A percentile compares a stretch with the other conserved stretches of the same genome.
phyloP scores from a whole-genome alignment of 495 filamentous ascomycete genomes.

The Lasiosphaeris hirsuta region DNA sequence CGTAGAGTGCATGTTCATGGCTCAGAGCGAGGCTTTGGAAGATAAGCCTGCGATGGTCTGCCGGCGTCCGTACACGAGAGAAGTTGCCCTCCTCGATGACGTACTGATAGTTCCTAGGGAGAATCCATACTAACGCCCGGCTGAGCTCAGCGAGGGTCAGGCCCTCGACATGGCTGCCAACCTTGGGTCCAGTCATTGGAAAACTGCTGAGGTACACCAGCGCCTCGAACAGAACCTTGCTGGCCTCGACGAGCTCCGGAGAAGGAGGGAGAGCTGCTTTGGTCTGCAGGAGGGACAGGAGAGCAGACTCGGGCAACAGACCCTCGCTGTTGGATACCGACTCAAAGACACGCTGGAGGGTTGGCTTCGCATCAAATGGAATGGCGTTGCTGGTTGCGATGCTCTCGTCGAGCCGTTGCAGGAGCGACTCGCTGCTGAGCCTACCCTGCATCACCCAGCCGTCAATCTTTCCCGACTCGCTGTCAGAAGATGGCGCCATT shows the following conservation, averaged over 20 bases:
- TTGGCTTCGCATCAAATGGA: neutral
- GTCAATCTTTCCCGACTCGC: neutral
- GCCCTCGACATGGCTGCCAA: neutral
- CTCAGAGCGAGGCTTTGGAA: constrained; percentile 27
- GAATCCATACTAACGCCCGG: constrained; percentile 20
- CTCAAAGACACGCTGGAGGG: constrained; percentile 9
- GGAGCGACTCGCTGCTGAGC: constrained; percentile 11
- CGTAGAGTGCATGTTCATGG: neutral
- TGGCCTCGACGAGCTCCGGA: constrained; percentile 5
- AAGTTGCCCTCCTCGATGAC: constrained; percentile 19
- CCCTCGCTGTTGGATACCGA: neutral
- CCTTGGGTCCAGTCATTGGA: constrained; percentile 12
- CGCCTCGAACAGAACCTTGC: constrained; percentile 19
- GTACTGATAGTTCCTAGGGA: constrained; percentile 8
- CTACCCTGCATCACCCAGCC: constrained; percentile 12
- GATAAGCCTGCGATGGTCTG: constrained; percentile 21
- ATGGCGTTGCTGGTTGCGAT: neutral
- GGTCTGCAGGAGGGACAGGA: constrained; percentile 17
- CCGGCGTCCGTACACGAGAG: constrained; percentile 19
- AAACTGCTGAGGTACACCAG: constrained; percentile 19
- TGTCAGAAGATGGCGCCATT: neutral
- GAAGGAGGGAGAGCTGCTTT: constrained; percentile 7
- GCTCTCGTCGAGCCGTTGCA: constrained; percentile 14
- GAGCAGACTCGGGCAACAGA: constrained; percentile 14
- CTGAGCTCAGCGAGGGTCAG: constrained; percentile 16